Conservation (phyloP, 2,329 filamentous ascomycete species). For the Alternaria gaisen region DNA sequence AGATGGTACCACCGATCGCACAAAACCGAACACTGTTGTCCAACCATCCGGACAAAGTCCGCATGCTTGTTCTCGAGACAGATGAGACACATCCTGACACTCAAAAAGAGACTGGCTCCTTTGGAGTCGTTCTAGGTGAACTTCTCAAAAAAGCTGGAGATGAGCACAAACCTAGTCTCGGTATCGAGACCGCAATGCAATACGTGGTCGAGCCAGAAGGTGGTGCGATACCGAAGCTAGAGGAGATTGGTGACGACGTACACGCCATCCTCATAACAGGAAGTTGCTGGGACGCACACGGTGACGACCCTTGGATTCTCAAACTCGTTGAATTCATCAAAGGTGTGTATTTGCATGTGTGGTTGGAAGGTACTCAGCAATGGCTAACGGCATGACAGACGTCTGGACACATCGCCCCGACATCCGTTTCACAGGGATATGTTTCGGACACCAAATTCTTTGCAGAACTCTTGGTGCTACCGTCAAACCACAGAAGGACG, state of each 20-base stretch:
- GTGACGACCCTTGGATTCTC: slow-evolving; percentile 55
- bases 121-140: slow-evolving; percentile 63
- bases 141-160: slow-evolving; percentile 63
- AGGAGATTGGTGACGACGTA: slow-evolving; percentile 58
- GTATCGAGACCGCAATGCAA: slow-evolving; percentile 63
- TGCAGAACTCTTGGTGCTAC: slow-evolving; percentile 54
- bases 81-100: slow-evolving; percentile 65
- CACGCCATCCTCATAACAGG: slow-evolving; percentile 59
- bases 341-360: slow-evolving; percentile 39
- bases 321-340: slow-evolving; percentile 57
- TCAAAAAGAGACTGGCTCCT: slow-evolving; percentile 59
- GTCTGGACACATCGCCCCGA: slow-evolving; percentile 62
- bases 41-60: slow-evolving; percentile 46
- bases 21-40: slow-evolving; percentile 30
- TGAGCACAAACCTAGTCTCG: slow-evolving; percentile 63
- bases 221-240: slow-evolving; percentile 55
- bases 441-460: slow-evolving; percentile 60
- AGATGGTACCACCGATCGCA: slow-evolving; percentile 37
- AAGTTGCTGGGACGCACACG: slow-evolving; percentile 59
- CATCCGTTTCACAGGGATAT: slow-evolving; percentile 60
- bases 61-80: slow-evolving; percentile 66
- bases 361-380: background rate
- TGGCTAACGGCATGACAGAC: slow-evolving; percentile 41
- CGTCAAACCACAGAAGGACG: slow-evolving; percentile 49
- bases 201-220: slow-evolving; percentile 60